phyloP scores from a whole-genome alignment of 139 green algal species.

The Coccomyxa sp. region DNA sequence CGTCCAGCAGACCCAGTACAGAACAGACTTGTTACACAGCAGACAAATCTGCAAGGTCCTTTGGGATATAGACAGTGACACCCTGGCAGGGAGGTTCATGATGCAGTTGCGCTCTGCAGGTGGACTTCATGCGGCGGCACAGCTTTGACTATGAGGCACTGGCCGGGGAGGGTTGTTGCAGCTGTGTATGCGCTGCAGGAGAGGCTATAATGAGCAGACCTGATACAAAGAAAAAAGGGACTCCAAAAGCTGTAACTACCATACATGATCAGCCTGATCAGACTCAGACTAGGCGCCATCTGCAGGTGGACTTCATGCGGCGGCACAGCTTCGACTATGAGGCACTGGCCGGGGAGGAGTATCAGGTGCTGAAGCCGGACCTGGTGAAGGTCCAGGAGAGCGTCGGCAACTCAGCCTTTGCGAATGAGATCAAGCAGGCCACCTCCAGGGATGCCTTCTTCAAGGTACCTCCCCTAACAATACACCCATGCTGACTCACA shows the following conservation, averaged over 20 bases:
- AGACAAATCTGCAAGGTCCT: background rate
- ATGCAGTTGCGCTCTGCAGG: conserved; percentile 33
- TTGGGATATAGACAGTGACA: background rate
- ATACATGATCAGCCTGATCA: too few relatives aligned
- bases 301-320: conserved; percentile 60
- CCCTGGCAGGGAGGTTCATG: too few relatives aligned
- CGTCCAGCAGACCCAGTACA: too few relatives aligned
- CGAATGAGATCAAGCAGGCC: background rate
- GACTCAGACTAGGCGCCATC: too few relatives aligned
- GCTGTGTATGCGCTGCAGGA: background rate
- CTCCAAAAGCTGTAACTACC: background rate
- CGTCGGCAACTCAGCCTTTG: conserved; percentile 5
- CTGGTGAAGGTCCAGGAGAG: conserved; percentile 27
- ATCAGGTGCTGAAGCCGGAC: conserved; percentile 35
- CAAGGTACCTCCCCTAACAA: conserved; percentile 38
- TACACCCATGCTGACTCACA: too few relatives aligned
- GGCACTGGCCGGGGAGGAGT: conserved; percentile 34
- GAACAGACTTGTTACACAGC: background rate
- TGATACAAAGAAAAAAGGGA: background rate
- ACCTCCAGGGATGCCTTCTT: conserved; percentile 42
- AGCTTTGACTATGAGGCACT: background rate
- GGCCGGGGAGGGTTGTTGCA: background rate
- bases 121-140: conserved; percentile 49
- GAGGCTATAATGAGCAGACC: background rate
- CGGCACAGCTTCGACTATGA: conserved; percentile 53